Percentiles rank a stretch among this genome's conserved stretches.
Conservation (phyloP, 1,284 basidiomycete species). For the Spongiforma sp. region DNA sequence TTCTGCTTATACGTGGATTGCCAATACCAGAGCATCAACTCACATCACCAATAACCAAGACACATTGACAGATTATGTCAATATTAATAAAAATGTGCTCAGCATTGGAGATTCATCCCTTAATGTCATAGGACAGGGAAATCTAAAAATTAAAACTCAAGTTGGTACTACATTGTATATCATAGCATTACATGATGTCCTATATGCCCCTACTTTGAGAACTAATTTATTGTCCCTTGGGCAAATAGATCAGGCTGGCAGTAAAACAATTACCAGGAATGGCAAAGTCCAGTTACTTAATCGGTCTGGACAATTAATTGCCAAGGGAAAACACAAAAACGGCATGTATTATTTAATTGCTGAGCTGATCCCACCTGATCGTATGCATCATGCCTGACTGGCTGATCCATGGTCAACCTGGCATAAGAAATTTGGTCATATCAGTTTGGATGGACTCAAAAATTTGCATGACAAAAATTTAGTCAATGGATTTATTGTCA, state of each 20-base stretch:
- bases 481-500: background rate
- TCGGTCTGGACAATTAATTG: background rate
- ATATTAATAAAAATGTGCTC: no score
- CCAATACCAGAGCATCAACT: no score
- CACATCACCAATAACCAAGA: no score
- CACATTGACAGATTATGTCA: no score
- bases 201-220: background rate
- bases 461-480: background rate
- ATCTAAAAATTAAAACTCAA: no score
- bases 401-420: background rate
- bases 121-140: no score
- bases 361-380: accelerated
- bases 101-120: no score
- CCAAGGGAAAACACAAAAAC: background rate
- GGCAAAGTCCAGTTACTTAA: background rate
- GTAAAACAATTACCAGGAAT: background rate
- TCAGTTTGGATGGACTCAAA: background rate
- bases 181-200: background rate
- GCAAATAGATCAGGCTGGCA: background rate
- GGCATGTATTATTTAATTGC: background rate
- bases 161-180: no score
- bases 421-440: background rate
- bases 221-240: background rate
- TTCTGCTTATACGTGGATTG: no score
- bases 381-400: background rate